A percentile compares a stretch with the other conserved stretches of the same genome.
phyloP scores from a whole-genome alignment of 805 yeast genomes.

The Ogataea henricii region DNA sequence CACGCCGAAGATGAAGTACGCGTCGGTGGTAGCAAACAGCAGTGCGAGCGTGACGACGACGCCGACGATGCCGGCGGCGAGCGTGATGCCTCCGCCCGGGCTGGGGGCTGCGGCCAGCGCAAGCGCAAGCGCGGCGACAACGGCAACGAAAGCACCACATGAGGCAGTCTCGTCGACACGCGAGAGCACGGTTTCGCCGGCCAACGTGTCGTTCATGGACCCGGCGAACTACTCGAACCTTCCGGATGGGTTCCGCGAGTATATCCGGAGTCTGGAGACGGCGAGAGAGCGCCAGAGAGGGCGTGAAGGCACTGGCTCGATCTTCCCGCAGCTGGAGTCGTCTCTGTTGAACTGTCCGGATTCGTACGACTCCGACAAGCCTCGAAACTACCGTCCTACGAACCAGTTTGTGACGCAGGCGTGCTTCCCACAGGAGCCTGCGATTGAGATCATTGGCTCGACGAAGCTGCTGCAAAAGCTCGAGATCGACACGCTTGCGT shows the following conservation, averaged over 20 bases:
- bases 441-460: conserved; percentile 63
- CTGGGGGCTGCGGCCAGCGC: neutral
- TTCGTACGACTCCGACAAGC: conserved; percentile 85
- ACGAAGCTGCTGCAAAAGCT: conserved; percentile 64
- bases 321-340: conserved; percentile 64
- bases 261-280: conserved; percentile 31
- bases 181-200: conserved; percentile 14
- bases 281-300: conserved; percentile 39
- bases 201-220: conserved; percentile 24
- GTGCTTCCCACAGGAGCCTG: conserved; percentile 86
- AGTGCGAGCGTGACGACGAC: conserved; percentile 1
- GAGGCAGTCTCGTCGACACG: conserved; percentile 6
- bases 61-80: conserved; percentile 2
- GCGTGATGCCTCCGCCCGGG: conserved; percentile 5
- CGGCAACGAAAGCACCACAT: neutral
- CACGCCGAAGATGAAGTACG: conserved; percentile 43
- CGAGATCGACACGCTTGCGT: conserved; percentile 85
- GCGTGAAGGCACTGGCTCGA: conserved; percentile 43
- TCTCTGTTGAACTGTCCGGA: conserved; percentile 91
- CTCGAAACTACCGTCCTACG: conserved; percentile 69
- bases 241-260: conserved; percentile 29
- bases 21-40: conserved; percentile 27
- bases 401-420: conserved; percentile 88
- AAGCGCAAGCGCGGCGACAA: too few relatives aligned
- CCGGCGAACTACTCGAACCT: conserved; percentile 26